These are phyloP conservation scores for Cercospora nicotianae DNA, from an alignment of 2,329 filamentous ascomycete species.

Conservation along the genomic window DNA sequence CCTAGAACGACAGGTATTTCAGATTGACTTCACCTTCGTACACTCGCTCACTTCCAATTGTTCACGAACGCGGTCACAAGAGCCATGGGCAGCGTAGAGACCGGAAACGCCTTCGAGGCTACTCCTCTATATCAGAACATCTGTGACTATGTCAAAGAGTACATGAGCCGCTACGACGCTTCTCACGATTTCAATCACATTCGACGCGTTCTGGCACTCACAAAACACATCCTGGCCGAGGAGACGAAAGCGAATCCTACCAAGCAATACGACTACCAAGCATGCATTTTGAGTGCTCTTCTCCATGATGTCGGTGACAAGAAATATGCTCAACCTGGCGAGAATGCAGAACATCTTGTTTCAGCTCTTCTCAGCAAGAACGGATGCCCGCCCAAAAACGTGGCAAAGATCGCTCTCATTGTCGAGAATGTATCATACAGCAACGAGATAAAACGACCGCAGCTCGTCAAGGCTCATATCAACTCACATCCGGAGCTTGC, in stretches of 20 bases:
- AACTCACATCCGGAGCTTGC: conserved; percentile 68
- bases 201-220: conserved; percentile 72
- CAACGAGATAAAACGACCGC: conserved; percentile 67
- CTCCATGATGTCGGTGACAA: conserved; percentile 88
- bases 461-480: conserved; percentile 62
- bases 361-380: conserved; percentile 56
- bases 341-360: conserved; percentile 60
- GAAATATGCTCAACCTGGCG: conserved; percentile 63
- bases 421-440: conserved; percentile 77
- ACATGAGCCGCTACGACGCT: conserved; percentile 77
- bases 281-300: conserved; percentile 46
- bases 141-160: conserved; percentile 64
- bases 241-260: conserved; percentile 30
- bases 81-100: conserved; percentile 7
- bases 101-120: conserved; percentile 30
- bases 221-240: conserved; percentile 61
- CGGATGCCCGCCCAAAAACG: conserved; percentile 60
- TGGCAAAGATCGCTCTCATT: conserved; percentile 67
- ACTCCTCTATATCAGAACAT: conserved; percentile 36
- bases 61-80: background rate
- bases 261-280: conserved; percentile 32
- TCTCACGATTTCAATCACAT: conserved; percentile 90
- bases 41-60: background rate
- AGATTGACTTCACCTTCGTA: background rate
- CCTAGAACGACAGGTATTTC: background rate